Base-by-base conservation (phyloP, 176 grass and related monocot genomes). In the Pontederia crassipes region DNA sequence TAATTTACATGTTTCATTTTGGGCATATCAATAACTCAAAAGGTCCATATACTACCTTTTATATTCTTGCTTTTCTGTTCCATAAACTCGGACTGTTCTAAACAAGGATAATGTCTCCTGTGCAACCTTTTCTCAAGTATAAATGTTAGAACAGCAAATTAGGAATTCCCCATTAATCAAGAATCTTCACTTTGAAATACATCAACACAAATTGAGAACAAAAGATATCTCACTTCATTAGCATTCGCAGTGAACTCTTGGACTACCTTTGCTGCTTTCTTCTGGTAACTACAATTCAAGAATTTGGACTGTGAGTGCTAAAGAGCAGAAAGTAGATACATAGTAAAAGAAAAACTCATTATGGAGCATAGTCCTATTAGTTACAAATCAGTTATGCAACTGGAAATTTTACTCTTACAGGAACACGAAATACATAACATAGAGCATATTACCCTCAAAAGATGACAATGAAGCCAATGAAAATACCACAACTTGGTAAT, bases 181-280 rank as follows among this genome's bases (percentile, higher is more conserved):
- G 29, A 35, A 35, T 35, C 29, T 35, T 35, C 4, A 35, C 29
- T 35, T 35, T 35, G 7, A 75, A 45, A 27, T n/a, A 51, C 17
- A 54, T 11, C n/a, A 8, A 73, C 40, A 69, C 15, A 24, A 40
- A 61, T 48, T 68, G 69, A 59, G 12, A 14, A 68, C 57, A 48
- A 70, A 71, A 55, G 17, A 68, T 69, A 72, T 57, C 79, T 81
- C 79, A 92, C 93, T 82, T 97, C 89, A 65, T 97, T 97, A 73
- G 93, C 84, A 76, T 76, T 88, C 66, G 93, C 93, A 73, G 81
- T 88, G 54, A 88, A 85, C 53, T 97, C 93, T 71, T 97, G 93
- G 54, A 74, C 74, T 49, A 92, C 85, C 59, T 88, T 97, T 72
- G 87, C 87, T 58, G 93, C 93, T 74, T 66, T 76, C 75, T 92